phyloP scores from a whole-genome alignment of 2,329 filamentous ascomycete species.

The Penicillium psychrosexuale region DNA sequence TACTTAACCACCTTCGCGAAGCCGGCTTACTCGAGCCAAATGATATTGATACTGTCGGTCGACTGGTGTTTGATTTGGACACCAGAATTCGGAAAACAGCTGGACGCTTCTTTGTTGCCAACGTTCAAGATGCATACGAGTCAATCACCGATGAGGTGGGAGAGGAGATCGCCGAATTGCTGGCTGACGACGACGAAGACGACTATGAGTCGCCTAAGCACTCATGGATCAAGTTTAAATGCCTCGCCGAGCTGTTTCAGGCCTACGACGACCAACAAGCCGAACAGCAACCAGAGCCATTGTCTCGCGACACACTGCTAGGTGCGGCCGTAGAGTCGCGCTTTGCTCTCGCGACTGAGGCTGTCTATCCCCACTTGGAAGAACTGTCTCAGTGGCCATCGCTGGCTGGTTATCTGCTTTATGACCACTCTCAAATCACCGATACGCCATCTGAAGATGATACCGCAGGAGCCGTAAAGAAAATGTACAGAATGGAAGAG shows the following conservation, averaged over 20 bases:
- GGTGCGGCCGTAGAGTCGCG: constrained; percentile 70
- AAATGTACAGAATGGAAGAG: constrained; percentile 67
- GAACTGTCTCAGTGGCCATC: constrained; percentile 85
- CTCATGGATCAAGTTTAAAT: constrained; percentile 91
- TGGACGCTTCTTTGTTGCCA: constrained; percentile 84
- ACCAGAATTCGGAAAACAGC: constrained; percentile 81
- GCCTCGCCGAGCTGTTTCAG: constrained; percentile 76
- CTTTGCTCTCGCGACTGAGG: constrained; percentile 80
- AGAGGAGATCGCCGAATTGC: constrained; percentile 71
- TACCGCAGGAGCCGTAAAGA: constrained; percentile 63
- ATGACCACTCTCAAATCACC: constrained; percentile 73
- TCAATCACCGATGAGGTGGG: constrained; percentile 79
- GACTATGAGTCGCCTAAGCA: constrained; percentile 72
- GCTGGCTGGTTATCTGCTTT: constrained; percentile 83
- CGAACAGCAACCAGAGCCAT: constrained; percentile 28
- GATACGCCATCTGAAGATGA: constrained; percentile 55
- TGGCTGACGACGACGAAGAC: constrained; percentile 67
- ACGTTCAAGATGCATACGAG: constrained; percentile 77
- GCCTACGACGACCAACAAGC: constrained; percentile 69
- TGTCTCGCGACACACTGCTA: constrained; percentile 48
- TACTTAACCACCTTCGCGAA: constrained; percentile 77
- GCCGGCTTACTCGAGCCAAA: constrained; percentile 84
- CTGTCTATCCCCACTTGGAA: constrained; percentile 75
- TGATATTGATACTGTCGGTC: constrained; percentile 84
- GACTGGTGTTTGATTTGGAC: constrained; percentile 85